Evolutionary conservation across 805 yeast species (phyloP), one percentile per base, ranked within the genome.

Genomic region (Starmerella scarabaei): DNA sequence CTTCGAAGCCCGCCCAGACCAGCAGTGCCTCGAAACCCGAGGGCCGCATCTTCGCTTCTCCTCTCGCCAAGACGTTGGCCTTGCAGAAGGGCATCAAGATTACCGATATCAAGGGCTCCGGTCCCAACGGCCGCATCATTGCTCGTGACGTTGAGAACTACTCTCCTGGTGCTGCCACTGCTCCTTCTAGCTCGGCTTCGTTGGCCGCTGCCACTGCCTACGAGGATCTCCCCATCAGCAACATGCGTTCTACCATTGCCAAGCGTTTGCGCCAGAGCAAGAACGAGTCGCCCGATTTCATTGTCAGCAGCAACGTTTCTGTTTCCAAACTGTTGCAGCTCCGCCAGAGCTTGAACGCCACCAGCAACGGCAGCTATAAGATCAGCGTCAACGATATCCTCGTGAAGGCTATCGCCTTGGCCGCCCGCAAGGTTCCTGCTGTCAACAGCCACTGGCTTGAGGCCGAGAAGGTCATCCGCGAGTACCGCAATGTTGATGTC

Each of bases 371-470:
- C 60, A 72, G 80, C 59, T 86, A 79, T 74, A 85, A 76, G 67
- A 68, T 91, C 56, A 85, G 96, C 14, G 85, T 91, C 55, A 91
- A 91, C 63, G 99, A 91, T 63, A 73, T 91, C 57, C 71, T 91
- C 58, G 74, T 91, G 64, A 91, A 91, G 72, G 97, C 97, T 45
- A 72, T 91, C 55, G 86, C 96, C 41, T 73, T 75, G 55, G 97
- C 99, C 40, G 73, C 81, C 43, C 69, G 70, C 63, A 76, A 88
- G 65, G 94, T 86, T 40, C 98, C 98, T 47, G 85, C 79, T 52
- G 94, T 77, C 51, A 91, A 91, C 71, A 74, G 95, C 19, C 81
- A 86, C 61, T 91, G 95, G 91, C 72, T 91, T 56, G 93, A 78
- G 60, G 65, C 71, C 30, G 80, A 91, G 67, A 84, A 85, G 51